Percentiles rank a stretch among this genome's conserved stretches.
Evolutionary conservation across 2,329 filamentous ascomycete genomes (phyloP).

Genomic region (Phyllosticta capitalensis): DNA sequence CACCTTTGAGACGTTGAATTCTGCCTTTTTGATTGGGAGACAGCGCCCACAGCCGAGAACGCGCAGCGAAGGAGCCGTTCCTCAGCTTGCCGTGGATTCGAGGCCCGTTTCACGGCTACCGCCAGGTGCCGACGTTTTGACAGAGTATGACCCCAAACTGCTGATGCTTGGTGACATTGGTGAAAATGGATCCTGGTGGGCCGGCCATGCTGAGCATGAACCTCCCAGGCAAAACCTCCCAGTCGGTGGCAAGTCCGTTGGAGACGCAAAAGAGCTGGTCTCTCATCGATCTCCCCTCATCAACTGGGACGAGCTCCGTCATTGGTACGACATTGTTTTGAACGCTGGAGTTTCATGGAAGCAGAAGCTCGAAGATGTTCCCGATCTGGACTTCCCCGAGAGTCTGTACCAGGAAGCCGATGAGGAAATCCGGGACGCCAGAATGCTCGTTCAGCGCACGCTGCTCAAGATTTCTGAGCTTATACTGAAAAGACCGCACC

Average conservation of each 20-base stretch:
- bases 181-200: slow-evolving; percentile 79
- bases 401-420: slow-evolving; percentile 35
- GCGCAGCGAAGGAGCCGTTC: slow-evolving; percentile 35
- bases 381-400: slow-evolving; percentile 37
- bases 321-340: slow-evolving; percentile 66
- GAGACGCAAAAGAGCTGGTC: slow-evolving; percentile 28
- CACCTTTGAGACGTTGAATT: slow-evolving; percentile 63
- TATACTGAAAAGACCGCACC: slow-evolving; percentile 68
- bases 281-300: slow-evolving; percentile 57
- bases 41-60: slow-evolving; percentile 28
- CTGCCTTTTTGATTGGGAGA: slow-evolving; percentile 56
- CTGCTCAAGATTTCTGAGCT: slow-evolving; percentile 71
- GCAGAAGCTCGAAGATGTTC: slow-evolving; percentile 42
- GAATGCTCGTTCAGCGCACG: slow-evolving; percentile 58
- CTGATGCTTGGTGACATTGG: slow-evolving; percentile 65
- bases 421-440: slow-evolving; percentile 48
- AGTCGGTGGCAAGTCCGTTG: not conserved
- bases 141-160: slow-evolving; percentile 56
- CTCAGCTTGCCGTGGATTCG: not conserved
- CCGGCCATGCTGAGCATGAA: slow-evolving; percentile 38
- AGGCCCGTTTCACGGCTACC: not conserved
- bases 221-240: not conserved
- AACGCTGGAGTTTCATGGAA: slow-evolving; percentile 61
- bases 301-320: slow-evolving; percentile 60
- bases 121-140: not conserved